A percentile compares a stretch with the other conserved stretches of the same genome.
Conservation (phyloP, 441 rosid genomes). For the Corymbia citriodora region DNA sequence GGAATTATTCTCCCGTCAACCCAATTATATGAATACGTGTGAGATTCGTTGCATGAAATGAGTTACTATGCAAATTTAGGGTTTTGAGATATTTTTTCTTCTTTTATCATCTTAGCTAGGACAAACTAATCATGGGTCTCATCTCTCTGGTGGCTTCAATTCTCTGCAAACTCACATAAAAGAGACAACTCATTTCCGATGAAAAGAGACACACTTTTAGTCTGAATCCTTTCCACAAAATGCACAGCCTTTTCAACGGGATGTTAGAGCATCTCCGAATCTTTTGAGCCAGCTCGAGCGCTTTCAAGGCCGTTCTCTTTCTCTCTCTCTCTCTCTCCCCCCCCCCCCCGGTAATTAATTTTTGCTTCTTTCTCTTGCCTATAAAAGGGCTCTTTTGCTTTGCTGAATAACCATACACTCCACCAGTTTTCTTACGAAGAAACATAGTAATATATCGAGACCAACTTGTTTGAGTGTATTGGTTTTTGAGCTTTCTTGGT, state of each 20-base stretch:
- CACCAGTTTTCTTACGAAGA: neutral
- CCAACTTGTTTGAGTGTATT: neutral
- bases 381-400: neutral
- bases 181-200: neutral
- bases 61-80: neutral
- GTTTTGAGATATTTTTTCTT: neutral
- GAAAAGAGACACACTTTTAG: neutral
- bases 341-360: neutral
- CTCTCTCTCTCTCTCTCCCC: neutral
- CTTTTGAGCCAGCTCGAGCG: constrained; percentile 8
- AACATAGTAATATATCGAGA: neutral
- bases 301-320: neutral
- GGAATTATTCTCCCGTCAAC: constrained; percentile 20
- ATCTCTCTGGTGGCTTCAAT: constrained; percentile 5
- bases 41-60: constrained; percentile 14
- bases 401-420: neutral
- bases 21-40: constrained; percentile 25
- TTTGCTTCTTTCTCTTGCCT: neutral
- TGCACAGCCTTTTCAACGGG: constrained; percentile 1
- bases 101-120: neutral
- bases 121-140: neutral
- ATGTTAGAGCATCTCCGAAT: constrained; percentile 22
- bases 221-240: constrained; percentile 15
- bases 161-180: neutral
- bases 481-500: neutral